Evolutionary conservation across 2,329 filamentous ascomycete species (phyloP), one percentile per base, ranked within the genome.

Genomic region (Chaetomiaceae sp.): DNA sequence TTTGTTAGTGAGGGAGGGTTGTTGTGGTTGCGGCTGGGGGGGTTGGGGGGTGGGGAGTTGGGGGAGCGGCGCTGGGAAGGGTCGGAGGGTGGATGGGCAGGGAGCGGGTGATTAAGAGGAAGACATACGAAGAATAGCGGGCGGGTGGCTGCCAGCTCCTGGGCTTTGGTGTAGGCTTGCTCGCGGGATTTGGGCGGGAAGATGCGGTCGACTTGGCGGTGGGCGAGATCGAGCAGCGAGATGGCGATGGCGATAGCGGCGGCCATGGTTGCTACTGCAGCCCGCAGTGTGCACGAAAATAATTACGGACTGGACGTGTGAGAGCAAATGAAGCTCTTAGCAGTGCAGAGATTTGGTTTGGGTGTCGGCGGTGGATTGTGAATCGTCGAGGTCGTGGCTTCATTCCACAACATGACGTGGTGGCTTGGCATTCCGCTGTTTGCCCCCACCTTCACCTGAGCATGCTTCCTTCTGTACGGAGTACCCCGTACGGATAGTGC

Each of bases 41-140:
- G 22, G n/a, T 32, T 11, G 29, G 29, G 14, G 29, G 29, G 10
- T 32, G 12, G 29, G 6, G 29, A 5, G 10, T 6, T n/a, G 4
- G 6, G 32, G 18, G 18, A 38, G 17, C 15, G 3, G 14, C 11
- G 39, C 10, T 17, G 35, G 34, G 35, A 37, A 6, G 14, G 27
- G 32, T 6, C 17, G 38, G 27, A 6, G 9, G 17, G 29, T n/a
- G 29, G 36, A 9, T 27, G 22, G 35, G 11, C 14, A n/a, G 26
- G 24, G 12, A 5, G 10, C 19, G 17, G 6, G 6, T 29, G 24
- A 11, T 5, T 11, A 14, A 6, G n/a, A 30, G 9, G 29, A 12
- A 11, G 10, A 63, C 81, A 18, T 70, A 88, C 85, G 45, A 84
- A 81, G 35, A 89, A 68, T 51, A 88, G 68, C 2, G 88, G 88